A percentile compares a stretch with the other conserved stretches of the same genome.
phyloP scores from a whole-genome alignment of 2,329 filamentous ascomycete species.

The Gnomoniopsis sp. region DNA sequence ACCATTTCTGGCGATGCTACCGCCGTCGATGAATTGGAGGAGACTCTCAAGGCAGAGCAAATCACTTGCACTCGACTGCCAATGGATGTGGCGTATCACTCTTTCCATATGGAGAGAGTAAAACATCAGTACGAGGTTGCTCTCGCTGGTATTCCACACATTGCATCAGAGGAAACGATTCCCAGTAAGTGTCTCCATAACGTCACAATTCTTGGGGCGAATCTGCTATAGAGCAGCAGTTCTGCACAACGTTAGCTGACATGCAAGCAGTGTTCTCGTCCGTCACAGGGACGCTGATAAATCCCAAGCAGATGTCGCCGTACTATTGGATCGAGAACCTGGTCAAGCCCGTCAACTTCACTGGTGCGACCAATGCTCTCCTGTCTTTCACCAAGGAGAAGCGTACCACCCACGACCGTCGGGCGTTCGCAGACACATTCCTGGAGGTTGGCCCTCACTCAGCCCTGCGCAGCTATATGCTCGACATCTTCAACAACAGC shows the following conservation, averaged over 20 bases:
- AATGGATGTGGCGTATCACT: conserved; percentile 5
- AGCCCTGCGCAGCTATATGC: background rate
- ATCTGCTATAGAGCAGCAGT: too few species aligned
- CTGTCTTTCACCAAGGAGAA: background rate
- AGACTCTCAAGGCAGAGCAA: background rate
- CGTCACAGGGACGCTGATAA: background rate
- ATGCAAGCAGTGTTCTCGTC: conserved; percentile 1
- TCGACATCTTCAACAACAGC: background rate
- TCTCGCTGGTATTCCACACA: background rate
- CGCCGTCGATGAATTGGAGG: conserved; percentile 1
- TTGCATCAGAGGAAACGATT: background rate
- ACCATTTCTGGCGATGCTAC: background rate
- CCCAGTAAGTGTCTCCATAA: background rate
- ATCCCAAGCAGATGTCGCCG: background rate
- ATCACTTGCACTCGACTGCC: background rate
- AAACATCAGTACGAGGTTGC: conserved; percentile 2
- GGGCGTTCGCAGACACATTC: conserved; percentile 7
- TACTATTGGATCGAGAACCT: conserved; percentile 6
- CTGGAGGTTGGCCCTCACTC: background rate
- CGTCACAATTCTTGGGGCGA: too few species aligned
- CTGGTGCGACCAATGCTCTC: background rate
- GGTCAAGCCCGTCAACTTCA: conserved; percentile 3
- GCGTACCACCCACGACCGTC: background rate
- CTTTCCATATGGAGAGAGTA: conserved; percentile 6
- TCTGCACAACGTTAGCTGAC: too few species aligned